Conservation (phyloP, 495 filamentous ascomycete species). For the Bathelium albidoporum region DNA sequence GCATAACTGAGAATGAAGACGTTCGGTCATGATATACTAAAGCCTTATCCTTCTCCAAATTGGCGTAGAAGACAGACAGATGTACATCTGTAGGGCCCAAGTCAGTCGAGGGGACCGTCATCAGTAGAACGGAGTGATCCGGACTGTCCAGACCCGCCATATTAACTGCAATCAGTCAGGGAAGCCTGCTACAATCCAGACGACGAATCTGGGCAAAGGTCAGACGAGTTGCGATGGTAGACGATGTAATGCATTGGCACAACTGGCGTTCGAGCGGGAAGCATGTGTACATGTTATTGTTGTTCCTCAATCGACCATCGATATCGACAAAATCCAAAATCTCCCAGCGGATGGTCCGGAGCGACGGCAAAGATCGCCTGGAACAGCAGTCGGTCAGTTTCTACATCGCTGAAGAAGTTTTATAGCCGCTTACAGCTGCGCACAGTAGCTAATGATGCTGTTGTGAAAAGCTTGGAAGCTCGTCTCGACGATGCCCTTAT, state of each 20-base stretch:
- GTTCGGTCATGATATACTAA: not conserved
- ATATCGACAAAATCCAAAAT: not conserved
- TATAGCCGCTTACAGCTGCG: not conserved
- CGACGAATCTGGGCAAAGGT: not conserved
- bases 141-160: not conserved
- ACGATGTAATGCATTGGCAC: not conserved
- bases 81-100: not conserved
- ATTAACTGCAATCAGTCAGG: not conserved
- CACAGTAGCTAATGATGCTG: not conserved
- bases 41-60: not conserved
- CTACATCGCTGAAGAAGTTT: not conserved
- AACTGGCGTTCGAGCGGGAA: not conserved
- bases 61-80: not conserved
- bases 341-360: not conserved
- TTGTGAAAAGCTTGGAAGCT: not conserved
- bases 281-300: not conserved
- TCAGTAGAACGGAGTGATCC: not conserved
- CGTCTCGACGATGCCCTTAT: not conserved
- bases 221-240: not conserved
- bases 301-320: not conserved
- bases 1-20: not conserved
- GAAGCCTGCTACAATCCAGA: not conserved
- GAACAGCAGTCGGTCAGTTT: not conserved
- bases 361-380: not conserved
- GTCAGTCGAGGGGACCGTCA: not conserved